Base-by-base conservation (phyloP, 2,329 filamentous ascomycete species). In the Fusarium sp. region DNA sequence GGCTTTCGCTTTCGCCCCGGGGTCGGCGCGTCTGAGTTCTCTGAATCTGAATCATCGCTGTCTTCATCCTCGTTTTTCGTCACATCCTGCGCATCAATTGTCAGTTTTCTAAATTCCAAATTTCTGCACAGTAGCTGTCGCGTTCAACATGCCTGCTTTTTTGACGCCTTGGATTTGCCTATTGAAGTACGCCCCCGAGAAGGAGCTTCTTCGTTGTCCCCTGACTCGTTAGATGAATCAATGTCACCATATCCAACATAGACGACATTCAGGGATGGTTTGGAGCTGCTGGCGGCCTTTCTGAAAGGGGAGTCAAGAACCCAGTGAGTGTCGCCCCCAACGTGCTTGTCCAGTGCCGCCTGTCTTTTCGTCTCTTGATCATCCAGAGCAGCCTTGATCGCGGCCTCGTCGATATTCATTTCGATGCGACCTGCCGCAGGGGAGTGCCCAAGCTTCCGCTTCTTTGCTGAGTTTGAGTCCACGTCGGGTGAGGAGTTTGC, bases 261-360 rank as follows among this genome's bases (percentile, higher is more conserved):
- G 57, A 94, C 88, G 39, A 95, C 87, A 64, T 87, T 86, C 63
- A 90, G 80, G 29, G 84, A 84, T 45, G 83, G 78, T 67, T 85
- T 81, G 50, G 82, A 70, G 64, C 76, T 75, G 74, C 77, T 78
- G 22, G 72, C 67, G 27, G 81, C 77, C 63, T 75, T 76, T 13
- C 73, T 50, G 18, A 77, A 73, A 18, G 77, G 75, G 62, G 90
- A 87, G 70, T 90, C 91, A 65, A 95, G 84, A 20, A 94, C 92
- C 94, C 94, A 96, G 80, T 92, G 91, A 20, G 92, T 92, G 81
- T 95, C 94, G 62, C 92, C 91, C 50, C 88, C 87, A 57, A 90
- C 90, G 70, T 91, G 90, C 76, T 88, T 88, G 69, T 92, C 89
- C 14, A 94, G 79, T 43, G 90, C 86, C 69, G 88, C 86, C 79